These are phyloP conservation scores for Penicillium sclerotigenum DNA, from an alignment of 2,329 filamentous ascomycete species.

Conservation along the genomic window DNA sequence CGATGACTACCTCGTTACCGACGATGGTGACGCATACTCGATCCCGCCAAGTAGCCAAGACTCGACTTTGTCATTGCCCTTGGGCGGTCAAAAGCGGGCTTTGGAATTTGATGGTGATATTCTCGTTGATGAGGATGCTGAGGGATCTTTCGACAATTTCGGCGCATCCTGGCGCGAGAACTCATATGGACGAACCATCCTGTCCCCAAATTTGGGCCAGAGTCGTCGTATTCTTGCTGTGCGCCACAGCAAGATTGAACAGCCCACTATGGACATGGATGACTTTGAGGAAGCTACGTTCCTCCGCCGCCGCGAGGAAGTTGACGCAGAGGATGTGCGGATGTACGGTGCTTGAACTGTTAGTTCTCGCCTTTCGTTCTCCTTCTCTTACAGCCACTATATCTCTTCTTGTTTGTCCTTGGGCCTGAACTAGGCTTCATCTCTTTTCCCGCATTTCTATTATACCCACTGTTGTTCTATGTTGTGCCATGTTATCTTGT, in stretches of 20 bases:
- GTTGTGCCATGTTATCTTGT: neutral
- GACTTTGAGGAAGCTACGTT: conserved; percentile 24
- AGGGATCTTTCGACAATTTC: conserved; percentile 22
- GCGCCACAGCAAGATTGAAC: conserved; percentile 1
- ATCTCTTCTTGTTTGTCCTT: neutral
- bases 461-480: conserved; percentile 1
- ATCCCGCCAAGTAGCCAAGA: conserved; percentile 43
- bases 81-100: conserved; percentile 44
- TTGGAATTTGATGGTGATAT: conserved; percentile 41
- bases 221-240: conserved; percentile 25
- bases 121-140: conserved; percentile 38
- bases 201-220: conserved; percentile 32
- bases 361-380: neutral
- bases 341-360: conserved; percentile 35
- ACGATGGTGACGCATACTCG: conserved; percentile 37
- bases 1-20: conserved; percentile 30
- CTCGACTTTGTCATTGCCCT: conserved; percentile 26
- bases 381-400: neutral
- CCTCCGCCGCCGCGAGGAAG: conserved; percentile 3
- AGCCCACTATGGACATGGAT: conserved; percentile 32
- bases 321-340: conserved; percentile 29
- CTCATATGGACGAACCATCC: conserved; percentile 29
- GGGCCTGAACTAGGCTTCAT: neutral
- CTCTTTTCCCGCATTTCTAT: neutral
- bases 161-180: conserved; percentile 30